Evolutionary conservation across 2,329 filamentous ascomycete genomes (phyloP).

Genomic region (Epichloe baconii): DNA sequence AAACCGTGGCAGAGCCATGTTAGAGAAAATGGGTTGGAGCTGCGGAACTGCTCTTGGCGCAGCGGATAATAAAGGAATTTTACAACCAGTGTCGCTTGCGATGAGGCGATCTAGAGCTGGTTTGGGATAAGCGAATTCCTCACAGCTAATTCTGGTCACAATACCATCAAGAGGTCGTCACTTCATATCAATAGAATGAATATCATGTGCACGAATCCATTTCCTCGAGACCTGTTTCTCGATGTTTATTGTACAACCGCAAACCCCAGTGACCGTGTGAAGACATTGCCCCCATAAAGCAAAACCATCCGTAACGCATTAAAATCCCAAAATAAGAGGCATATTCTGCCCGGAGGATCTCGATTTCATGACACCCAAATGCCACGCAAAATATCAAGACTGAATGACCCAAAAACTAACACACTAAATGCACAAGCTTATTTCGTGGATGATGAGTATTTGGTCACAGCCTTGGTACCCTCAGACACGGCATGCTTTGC

Average conservation of each 20-base stretch:
- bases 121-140: slow-evolving; percentile 40
- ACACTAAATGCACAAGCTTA: slow-evolving; percentile 45
- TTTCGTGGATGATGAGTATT: slow-evolving; percentile 99
- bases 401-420: slow-evolving; percentile 38
- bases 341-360: slow-evolving; percentile 30
- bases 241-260: slow-evolving; percentile 61
- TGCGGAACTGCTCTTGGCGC: slow-evolving; percentile 75
- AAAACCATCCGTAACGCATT: slow-evolving; percentile 65
- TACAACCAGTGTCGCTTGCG: slow-evolving; percentile 73
- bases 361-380: slow-evolving; percentile 45
- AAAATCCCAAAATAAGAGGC: slow-evolving; percentile 37
- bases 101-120: slow-evolving; percentile 81
- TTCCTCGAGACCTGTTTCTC: slow-evolving; percentile 48
- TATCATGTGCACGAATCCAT: slow-evolving; percentile 50
- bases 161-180: background rate
- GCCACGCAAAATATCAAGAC: slow-evolving; percentile 37
- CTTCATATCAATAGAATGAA: background rate
- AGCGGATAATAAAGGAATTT: slow-evolving; percentile 71
- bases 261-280: slow-evolving; percentile 55
- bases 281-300: slow-evolving; percentile 56
- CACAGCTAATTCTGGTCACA: background rate
- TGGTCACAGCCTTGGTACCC: slow-evolving; percentile 99
- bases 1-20: slow-evolving; percentile 74
- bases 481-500: slow-evolving; percentile 99
- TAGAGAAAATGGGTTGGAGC: slow-evolving; percentile 97